Percentiles rank a stretch among this genome's conserved stretches.
Evolutionary conservation across 495 filamentous ascomycete genomes (phyloP).

Genomic region (Patellaria atrata): DNA sequence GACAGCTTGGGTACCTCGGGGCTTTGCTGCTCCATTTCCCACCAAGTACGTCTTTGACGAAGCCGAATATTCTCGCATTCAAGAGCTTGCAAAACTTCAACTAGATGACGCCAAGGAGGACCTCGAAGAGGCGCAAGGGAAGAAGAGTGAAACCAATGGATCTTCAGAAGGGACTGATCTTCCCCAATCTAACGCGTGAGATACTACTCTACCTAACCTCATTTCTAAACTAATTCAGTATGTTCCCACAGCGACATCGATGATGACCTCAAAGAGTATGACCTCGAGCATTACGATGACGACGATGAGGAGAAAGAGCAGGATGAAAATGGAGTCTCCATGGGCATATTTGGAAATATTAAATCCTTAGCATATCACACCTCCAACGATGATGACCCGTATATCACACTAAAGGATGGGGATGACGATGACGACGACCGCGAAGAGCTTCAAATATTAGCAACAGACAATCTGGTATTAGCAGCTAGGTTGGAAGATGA

Average conservation of each 20-base stretch:
- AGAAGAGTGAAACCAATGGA: slow-evolving; percentile 19
- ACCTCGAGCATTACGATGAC: slow-evolving; percentile 88
- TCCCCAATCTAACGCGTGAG: slow-evolving; percentile 12
- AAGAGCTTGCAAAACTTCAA: slow-evolving; percentile 73
- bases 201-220: neutral
- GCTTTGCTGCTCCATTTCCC: slow-evolving; percentile 83
- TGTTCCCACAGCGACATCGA: slow-evolving; percentile 40
- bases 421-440: slow-evolving; percentile 77
- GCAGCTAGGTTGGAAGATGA: slow-evolving; percentile 93
- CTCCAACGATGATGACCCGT: slow-evolving; percentile 85
- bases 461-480: slow-evolving; percentile 81
- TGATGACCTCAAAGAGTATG: slow-evolving; percentile 85
- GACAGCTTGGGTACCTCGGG: slow-evolving; percentile 84
- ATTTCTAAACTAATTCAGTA: slow-evolving; percentile 2
- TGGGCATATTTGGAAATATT: slow-evolving; percentile 91
- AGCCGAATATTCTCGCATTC: slow-evolving; percentile 81
- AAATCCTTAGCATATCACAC: slow-evolving; percentile 86
- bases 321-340: slow-evolving; percentile 44
- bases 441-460: slow-evolving; percentile 85
- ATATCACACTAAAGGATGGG: slow-evolving; percentile 72
- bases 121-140: slow-evolving; percentile 49
- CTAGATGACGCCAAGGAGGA: slow-evolving; percentile 86
- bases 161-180: neutral
- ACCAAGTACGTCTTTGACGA: slow-evolving; percentile 85
- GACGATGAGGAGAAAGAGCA: slow-evolving; percentile 50